Evolutionary conservation across 805 yeast genomes (phyloP), one percentile per base, ranked within the genome.

Genomic region (Candida argentea): DNA sequence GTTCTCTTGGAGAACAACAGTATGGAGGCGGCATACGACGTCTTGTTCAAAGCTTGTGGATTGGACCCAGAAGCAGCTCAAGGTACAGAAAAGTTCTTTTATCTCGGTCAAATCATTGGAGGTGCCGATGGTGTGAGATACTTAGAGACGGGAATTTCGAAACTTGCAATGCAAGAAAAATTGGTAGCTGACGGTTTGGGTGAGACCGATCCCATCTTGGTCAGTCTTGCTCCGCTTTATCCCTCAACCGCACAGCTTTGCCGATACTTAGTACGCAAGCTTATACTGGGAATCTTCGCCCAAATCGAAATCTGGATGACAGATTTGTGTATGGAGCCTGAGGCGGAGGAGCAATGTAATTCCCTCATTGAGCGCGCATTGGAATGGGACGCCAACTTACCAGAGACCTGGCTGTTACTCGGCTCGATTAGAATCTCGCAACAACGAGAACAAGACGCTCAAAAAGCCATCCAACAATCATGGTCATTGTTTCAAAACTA

Each of bases 291-390:
- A 0, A 59, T 84, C 16, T 76, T 89, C 40, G 77, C 95, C 5
- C 69, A 79, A 59, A 81, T 91, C 44, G 98, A 89, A 54, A 80
- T 84, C 32, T 87, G 95, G 95, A 84, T 86, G 96, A 89, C 97
- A 1, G 96, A 89, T 59, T 61, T 87, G 38, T 87, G 97, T 60
- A 85, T 87, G 95, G 94, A 84, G 44, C 74, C 74, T 3, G 76
- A 78, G 39, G 97, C 97, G 2, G 97, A 91, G 54, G 14, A 50
- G 6, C 67, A 73, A 50, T 91, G 97, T 56, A 81, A 86, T 42
- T 64, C 64, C 31, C 62, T 83, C 38, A 77, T 87, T 30, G 53
- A 68, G 7, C 70, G 69, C 39, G 74, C 93, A 1, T 53, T 84
- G 44, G 55, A 69, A 29, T 52, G 82, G 19, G 80, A 78, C 37